phyloP scores from a whole-genome alignment of 306 rosid genomes.

The Pyrus pyrifolia region DNA sequence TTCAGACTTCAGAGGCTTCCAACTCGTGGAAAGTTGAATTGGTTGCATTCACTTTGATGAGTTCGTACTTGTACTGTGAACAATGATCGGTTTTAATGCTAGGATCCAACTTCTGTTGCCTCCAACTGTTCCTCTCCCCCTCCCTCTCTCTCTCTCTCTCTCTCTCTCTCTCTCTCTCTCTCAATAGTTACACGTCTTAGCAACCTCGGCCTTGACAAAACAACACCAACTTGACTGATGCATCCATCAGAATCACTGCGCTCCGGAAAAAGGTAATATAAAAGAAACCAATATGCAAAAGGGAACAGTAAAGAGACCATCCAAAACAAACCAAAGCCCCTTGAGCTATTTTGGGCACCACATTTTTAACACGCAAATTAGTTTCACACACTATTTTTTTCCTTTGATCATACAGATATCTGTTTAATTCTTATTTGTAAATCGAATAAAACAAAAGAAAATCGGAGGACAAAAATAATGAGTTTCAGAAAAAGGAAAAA shows the following conservation, averaged over 20 bases:
- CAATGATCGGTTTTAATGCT: neutral
- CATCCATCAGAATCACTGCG: conserved; percentile 56
- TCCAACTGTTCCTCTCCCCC: neutral
- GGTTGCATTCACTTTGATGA: conserved; percentile 9
- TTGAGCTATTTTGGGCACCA: conserved; percentile 18
- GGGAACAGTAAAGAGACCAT: neutral
- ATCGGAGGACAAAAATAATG: no score
- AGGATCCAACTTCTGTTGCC: neutral
- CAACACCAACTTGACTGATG: conserved; percentile 80
- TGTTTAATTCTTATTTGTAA: no score
- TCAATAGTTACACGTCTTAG: conserved; percentile 28
- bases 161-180: neutral
- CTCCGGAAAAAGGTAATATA: conserved; percentile 13
- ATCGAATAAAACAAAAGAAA: no score
- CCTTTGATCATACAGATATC: no score
- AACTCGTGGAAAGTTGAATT: conserved; percentile 12
- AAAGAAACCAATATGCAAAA: neutral
- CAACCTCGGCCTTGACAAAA: conserved; percentile 93
- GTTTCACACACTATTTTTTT: no score
- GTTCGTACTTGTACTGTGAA: conserved; percentile 2
- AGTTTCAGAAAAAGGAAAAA: no score
- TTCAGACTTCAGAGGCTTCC: neutral
- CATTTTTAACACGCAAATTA: neutral
- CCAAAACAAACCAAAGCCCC: neutral
- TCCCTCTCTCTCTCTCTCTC: neutral